Conservation (phyloP, 1,284 basidiomycete species). For the Boletellus sp. region DNA sequence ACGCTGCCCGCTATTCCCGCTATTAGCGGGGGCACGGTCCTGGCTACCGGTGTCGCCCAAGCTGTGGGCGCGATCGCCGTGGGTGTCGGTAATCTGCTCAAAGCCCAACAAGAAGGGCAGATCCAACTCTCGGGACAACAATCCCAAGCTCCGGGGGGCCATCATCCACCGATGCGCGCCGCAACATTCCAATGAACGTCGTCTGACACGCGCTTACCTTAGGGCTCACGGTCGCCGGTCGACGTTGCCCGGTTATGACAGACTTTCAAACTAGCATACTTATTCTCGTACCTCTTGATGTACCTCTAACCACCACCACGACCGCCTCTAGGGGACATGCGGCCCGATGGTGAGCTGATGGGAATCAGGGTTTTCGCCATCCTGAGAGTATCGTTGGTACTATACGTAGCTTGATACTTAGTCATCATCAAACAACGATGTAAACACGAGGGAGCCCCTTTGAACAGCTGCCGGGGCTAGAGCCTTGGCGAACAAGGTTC, state of each 20-base stretch:
- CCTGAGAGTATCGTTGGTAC: conserved; percentile 12
- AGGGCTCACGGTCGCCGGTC: conserved; percentile 21
- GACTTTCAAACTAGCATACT: conserved; percentile 21
- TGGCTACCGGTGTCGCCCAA: conserved; percentile 68
- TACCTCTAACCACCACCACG: conserved; percentile 10
- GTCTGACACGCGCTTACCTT: not conserved
- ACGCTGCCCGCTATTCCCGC: conserved; percentile 67
- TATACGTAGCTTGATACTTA: conserved; percentile 23
- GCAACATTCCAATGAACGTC: conserved; percentile 29
- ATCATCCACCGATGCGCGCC: conserved; percentile 29
- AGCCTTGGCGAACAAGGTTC: conserved; percentile 27
- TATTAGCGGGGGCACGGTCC: conserved; percentile 62
- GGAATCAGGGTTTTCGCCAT: conserved; percentile 7
- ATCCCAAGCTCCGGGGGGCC: conserved; percentile 15
- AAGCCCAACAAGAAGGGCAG: conserved; percentile 40
- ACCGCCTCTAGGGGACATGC: conserved; percentile 5
- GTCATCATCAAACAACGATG: conserved; percentile 26
- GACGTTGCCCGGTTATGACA: conserved; percentile 16
- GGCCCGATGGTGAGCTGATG: conserved; percentile 13
- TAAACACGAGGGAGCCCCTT: conserved; percentile 27
- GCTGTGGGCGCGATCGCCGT: conserved; percentile 73
- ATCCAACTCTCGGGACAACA: conserved; percentile 27
- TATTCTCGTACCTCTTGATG: conserved; percentile 14
- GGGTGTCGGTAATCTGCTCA: conserved; percentile 57
- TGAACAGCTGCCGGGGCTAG: conserved; percentile 15